Base-by-base conservation (phyloP, 2,329 filamentous ascomycete genomes). In the Lachnellula willkommii region DNA sequence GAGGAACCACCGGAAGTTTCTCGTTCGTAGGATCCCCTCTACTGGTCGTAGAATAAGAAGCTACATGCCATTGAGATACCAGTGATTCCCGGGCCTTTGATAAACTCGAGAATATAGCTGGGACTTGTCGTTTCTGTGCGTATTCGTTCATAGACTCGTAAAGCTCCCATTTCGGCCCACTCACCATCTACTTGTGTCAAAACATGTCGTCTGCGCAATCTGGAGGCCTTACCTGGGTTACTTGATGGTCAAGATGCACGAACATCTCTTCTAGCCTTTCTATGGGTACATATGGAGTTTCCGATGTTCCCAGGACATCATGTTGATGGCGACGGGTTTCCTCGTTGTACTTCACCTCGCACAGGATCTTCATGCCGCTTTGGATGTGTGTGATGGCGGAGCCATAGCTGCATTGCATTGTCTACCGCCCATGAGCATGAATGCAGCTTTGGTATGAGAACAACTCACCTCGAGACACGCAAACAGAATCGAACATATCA, bases 71-170 rank as follows among this genome's bases (percentile, higher is more conserved):
- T 84, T 81, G 22, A 79, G 78, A 14, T 77, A 80, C 75, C 69
- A 80, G 83, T 1, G 78, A 74, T 5, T 78, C 60, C 11, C 82
- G 77, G 4, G 81, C 81, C 54, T 84, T 78, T 14, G 75, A 66
- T 8, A 83, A 67, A 1, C 73, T 76, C 0, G 71, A 63, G 53
- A 84, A 84, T 1, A 45, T 48, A 7, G 11, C 8, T 2, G 58
- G 52, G 12, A 54, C 50, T 7, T 28, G n/a, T 14, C 26, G 15
- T 26, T 42, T 9, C 15, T 11, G 2, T 1, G 43, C 20, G 17
- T 20, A 12, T 24, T 24, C 40, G 46, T 50, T 14, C 12, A n/a
- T 47, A 20, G 17, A 26, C 42, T 39, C 12, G 46, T 43, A 47
- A 11, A 42, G 42, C 11, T 28, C 20, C 45, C 53, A 57, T 22